Base-by-base conservation (phyloP, 805 yeast species). In the Metschnikowia anglica region DNA sequence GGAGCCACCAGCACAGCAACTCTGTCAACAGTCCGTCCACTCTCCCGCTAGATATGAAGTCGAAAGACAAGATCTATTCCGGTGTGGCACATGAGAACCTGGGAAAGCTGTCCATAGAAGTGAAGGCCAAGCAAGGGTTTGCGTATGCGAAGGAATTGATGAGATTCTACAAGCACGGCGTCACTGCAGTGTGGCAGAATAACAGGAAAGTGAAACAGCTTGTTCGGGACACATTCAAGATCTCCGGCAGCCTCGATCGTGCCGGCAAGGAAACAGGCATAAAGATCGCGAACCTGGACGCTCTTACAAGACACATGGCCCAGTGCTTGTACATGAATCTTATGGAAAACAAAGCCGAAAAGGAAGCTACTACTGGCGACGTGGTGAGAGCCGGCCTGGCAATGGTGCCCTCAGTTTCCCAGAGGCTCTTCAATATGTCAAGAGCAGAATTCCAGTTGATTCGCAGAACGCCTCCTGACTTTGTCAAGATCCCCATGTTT, bases 111-210 rank as follows among this genome's bases (percentile, higher is more conserved):
- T 48, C 48, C 4, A 5, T 53, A 2, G 26, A 34, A n/a, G 46
- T 67, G 32, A 60, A 55, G 40, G 27, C 54, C 20, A 69, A 65
- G 39, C 78, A 77, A 49, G 68, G 68, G 52, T 54, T 61, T 17
- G 62, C 70, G 1, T 72, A 73, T 48, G 79, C 76, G 5, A 73
- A 74, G 52, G 49, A 63, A 2, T 49, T 79, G 32, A 52, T 81
- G 30, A 58, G 58, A 5, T 81, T 82, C 56, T 84, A 83, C 63
- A 74, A 75, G 46, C 58, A 64, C 2, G 90, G 91, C 1, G 67
- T 83, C 2, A 59, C 64, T 16, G 76, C 75, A 49, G 75, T 82
- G 0, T 80, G 83, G 79, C 47, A 59, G 1, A 79, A 79, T 46
- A 46, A 59, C 29, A 52, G 52, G 28, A 39, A 46, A 20, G 41